phyloP scores from a whole-genome alignment of 108 stramenopile species.

The Cyclotella cryptica region DNA sequence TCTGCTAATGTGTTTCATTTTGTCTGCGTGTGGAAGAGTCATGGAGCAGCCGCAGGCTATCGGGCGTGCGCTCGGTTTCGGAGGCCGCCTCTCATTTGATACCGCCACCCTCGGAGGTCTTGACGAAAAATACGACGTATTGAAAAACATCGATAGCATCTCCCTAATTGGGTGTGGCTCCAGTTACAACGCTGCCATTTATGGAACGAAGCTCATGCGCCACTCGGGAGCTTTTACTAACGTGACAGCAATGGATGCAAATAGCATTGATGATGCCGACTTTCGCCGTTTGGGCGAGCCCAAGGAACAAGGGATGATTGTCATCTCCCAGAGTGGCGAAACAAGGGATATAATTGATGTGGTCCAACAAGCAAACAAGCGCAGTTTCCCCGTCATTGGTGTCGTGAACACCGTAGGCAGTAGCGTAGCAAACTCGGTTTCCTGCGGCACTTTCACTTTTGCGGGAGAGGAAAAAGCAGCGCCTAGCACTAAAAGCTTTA shows the following conservation, averaged over 20 bases:
- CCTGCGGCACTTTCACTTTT: conserved; percentile 88
- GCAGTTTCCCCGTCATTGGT: conserved; percentile 61
- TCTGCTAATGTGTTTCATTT: background rate
- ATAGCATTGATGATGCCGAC: conserved; percentile 66
- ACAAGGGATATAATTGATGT: conserved; percentile 81
- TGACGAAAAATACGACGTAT: conserved; percentile 56
- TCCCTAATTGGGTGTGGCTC: conserved; percentile 80
- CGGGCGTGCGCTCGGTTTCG: conserved; percentile 77
- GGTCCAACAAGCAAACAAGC: conserved; percentile 55
- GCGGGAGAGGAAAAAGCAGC: conserved; percentile 89
- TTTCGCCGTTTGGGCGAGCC: conserved; percentile 42
- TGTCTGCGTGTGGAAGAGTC: conserved; percentile 49
- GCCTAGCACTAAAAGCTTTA: conserved; percentile 92
- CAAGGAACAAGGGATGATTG: conserved; percentile 65
- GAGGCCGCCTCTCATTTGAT: conserved; percentile 61
- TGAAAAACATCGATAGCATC: conserved; percentile 57
- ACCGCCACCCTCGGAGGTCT: conserved; percentile 68
- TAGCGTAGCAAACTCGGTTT: conserved; percentile 75
- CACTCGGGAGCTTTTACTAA: conserved; percentile 70
- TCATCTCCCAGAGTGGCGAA: conserved; percentile 86
- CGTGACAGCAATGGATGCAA: conserved; percentile 75
- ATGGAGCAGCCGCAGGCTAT: conserved; percentile 91
- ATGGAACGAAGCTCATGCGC: conserved; percentile 87
- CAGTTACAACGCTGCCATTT: conserved; percentile 75
- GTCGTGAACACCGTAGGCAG: conserved; percentile 89